Evolutionary conservation across 345 rosid species (phyloP), one percentile per base, ranked within the genome.

Genomic region (Gossypium raimondii): DNA sequence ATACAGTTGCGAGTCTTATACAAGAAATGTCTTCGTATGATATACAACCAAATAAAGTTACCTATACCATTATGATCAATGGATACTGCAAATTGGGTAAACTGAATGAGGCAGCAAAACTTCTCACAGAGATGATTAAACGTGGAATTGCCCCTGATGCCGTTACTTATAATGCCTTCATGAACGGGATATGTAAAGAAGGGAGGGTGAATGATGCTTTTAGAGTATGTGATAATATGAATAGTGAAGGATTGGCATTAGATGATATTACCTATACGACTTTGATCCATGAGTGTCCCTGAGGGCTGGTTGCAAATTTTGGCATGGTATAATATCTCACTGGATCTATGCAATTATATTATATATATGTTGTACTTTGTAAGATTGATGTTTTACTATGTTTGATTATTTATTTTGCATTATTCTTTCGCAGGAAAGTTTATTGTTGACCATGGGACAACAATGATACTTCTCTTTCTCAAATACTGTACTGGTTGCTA

Each of bases 201-300:
- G 91, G 92, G 66, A 89, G 85, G 73, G 69, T 82, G 59, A 85
- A 82, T 67, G 85, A 85, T 75, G 89, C 85, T 78, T 87, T 87
- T 75, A 77, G 76, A 83, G 81, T 85, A 45, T 83, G 84, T 4
- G 82, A 89, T 72, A 63, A 45, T 5, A 83, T 84, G 86, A 73
- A 80, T 56, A 64, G 69, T 14, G 45, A 66, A 76, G 87, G 79
- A 18, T 25, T 81, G 50, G 34, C 65, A 13, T 74, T 79, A 63
- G 94, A 88, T 81, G 90, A 93, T 82, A 85, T 90, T 59, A 86
- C 89, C 58, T 89, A 87, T 79, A 88, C 88, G 16, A 83, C 88
- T 12, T 82, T 93, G 81, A 74, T 22, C 79, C 78, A 84, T 80
- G 90, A 86, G 66, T 85, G 87, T 85, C 20, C 22, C 17, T 18